phyloP scores from a whole-genome alignment of 1,139 yeast genomes.

The Hansenula lynferdii region DNA sequence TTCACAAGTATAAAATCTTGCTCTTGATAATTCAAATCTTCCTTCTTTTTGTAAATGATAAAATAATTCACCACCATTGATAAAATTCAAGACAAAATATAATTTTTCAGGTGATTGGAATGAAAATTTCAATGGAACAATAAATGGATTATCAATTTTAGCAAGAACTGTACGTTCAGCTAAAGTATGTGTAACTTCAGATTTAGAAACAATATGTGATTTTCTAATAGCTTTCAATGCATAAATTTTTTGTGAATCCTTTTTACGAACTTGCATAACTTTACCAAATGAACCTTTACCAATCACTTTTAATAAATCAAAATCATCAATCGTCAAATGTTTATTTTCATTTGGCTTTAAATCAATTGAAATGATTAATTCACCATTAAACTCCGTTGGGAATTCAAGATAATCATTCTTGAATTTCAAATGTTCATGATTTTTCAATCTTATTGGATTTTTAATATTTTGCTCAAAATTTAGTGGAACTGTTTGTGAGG shows the following conservation, averaged over 20 bases:
- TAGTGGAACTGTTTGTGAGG: slow-evolving; percentile 30
- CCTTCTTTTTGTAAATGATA: slow-evolving; percentile 93
- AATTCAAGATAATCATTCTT: slow-evolving; percentile 25
- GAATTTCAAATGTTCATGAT: slow-evolving; percentile 40
- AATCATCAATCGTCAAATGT: slow-evolving; percentile 82
- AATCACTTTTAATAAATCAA: slow-evolving; percentile 87
- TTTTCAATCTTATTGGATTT: slow-evolving; percentile 36
- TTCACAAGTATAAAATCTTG: slow-evolving; percentile 93
- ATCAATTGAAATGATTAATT: slow-evolving; percentile 64
- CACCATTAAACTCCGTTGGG: slow-evolving; percentile 21
- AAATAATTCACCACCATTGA: slow-evolving; percentile 96
- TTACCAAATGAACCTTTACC: slow-evolving; percentile 99
- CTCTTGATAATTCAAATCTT: slow-evolving; percentile 79
- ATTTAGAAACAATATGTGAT: slow-evolving; percentile 87
- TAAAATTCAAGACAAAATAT: slow-evolving; percentile 84
- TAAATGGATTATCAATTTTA: slow-evolving; percentile 91
- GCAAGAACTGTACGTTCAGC: slow-evolving; percentile 96
- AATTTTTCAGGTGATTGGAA: slow-evolving; percentile 95
- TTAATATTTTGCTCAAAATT: slow-evolving; percentile 29
- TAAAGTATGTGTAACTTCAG: slow-evolving; percentile 93
- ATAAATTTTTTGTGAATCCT: slow-evolving; percentile 89
- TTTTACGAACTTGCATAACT: slow-evolving; percentile 96
- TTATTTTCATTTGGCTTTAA: slow-evolving; percentile 70
- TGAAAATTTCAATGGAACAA: slow-evolving; percentile 94
- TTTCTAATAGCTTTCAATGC: slow-evolving; percentile 92